Percentiles rank a stretch among this genome's conserved stretches.
phyloP scores from a whole-genome alignment of 2,329 filamentous ascomycete genomes.

The Cordyceps cateniannulata region DNA sequence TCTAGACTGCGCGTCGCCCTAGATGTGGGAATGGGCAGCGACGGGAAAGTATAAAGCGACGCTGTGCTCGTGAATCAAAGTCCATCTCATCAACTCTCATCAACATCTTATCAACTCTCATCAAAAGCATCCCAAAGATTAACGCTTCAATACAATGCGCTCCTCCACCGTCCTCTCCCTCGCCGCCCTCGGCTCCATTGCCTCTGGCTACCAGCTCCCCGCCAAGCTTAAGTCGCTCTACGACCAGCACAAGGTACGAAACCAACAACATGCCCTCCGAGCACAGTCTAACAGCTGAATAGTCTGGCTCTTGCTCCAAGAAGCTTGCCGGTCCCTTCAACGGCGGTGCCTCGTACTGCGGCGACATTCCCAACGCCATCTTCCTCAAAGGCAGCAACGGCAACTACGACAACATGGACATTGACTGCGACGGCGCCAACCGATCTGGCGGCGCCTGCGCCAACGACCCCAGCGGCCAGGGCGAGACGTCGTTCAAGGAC shows the following conservation, averaged over 20 bases:
- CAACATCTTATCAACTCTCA: too few species aligned
- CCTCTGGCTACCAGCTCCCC: slow-evolving; percentile 12
- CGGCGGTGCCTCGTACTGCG: slow-evolving; percentile 2
- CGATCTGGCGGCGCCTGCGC: slow-evolving; percentile 32
- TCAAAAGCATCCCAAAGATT: too few species aligned
- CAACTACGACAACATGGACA: slow-evolving; percentile 39
- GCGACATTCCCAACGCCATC: slow-evolving; percentile 25
- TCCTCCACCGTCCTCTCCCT: slow-evolving; percentile 12
- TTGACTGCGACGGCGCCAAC: slow-evolving; percentile 42
- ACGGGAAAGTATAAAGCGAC: not conserved
- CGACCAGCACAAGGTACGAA: slow-evolving; percentile 14
- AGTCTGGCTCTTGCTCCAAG: slow-evolving; percentile 8
- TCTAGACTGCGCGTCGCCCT: not conserved
- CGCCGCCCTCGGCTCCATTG: slow-evolving; percentile 10
- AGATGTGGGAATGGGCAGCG: not conserved
- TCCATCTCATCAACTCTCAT: not conserved
- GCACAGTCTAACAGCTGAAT: too few species aligned
- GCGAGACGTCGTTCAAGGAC: slow-evolving; percentile 35
- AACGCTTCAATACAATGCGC: slow-evolving; percentile 1
- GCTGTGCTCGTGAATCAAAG: not conserved
- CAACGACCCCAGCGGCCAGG: slow-evolving; percentile 26
- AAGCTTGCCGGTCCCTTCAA: not conserved
- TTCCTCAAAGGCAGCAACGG: slow-evolving; percentile 33
- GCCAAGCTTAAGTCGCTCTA: slow-evolving; percentile 15
- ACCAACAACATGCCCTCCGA: too few species aligned